Percentiles rank a stretch among this genome's conserved stretches.
Evolutionary conservation across 2,329 filamentous ascomycete species (phyloP).

Genomic region (Rugonectria rugulosa): DNA sequence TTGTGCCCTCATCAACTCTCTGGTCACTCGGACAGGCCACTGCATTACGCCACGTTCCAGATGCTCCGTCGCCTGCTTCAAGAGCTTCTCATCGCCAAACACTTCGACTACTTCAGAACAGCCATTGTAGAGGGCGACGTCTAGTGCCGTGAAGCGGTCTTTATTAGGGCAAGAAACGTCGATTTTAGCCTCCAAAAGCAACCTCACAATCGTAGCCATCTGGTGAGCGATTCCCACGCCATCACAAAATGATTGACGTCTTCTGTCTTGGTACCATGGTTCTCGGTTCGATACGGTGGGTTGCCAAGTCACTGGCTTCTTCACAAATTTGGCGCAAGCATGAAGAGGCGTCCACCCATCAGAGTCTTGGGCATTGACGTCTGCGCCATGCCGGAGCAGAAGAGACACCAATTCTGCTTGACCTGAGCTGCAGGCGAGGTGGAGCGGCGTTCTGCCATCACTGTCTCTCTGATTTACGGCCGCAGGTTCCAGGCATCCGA

Average conservation of each 20-base stretch:
- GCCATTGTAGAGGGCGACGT: conserved; percentile 20
- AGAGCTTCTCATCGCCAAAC: conserved; percentile 21
- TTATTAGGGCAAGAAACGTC: conserved; percentile 2
- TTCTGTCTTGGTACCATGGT: not conserved
- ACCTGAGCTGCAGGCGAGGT: conserved; percentile 32
- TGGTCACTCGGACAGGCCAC: not conserved
- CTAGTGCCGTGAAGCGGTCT: conserved; percentile 13
- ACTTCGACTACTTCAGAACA: conserved; percentile 20
- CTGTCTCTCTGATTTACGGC: conserved; percentile 26
- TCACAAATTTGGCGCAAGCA: conserved; percentile 23
- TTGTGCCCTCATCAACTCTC: conserved; percentile 6
- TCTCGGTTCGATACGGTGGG: too few relatives aligned
- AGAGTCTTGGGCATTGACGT: not conserved
- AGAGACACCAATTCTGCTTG: conserved; percentile 25
- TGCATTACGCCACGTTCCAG: not conserved
- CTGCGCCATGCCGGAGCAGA: conserved; percentile 23
- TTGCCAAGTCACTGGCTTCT: too few relatives aligned
- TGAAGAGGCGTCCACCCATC: conserved; percentile 21
- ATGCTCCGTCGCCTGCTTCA: not conserved
- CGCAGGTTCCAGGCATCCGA: not conserved
- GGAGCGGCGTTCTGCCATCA: conserved; percentile 27
- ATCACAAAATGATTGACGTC: too few relatives aligned
- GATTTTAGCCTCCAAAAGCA: conserved; percentile 16
- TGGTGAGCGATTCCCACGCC: too few relatives aligned
- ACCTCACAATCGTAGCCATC: conserved; percentile 8